phyloP scores from a whole-genome alignment of 2,329 filamentous ascomycete species.

The Aciculosporium take region DNA sequence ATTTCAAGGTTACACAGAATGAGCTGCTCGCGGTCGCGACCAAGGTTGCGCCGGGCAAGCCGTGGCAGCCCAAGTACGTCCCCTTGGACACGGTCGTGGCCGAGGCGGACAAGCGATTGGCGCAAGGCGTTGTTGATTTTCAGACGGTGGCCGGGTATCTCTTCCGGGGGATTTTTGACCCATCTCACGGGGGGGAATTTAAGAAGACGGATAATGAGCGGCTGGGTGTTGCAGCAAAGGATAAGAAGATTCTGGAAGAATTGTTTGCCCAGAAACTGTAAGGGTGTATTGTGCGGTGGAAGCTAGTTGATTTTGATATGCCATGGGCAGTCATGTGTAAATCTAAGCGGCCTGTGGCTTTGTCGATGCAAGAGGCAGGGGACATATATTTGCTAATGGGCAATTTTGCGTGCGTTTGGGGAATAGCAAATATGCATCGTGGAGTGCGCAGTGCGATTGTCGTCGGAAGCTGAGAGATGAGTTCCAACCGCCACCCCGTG shows the following conservation, averaged over 20 bases:
- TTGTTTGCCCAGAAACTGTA: neutral
- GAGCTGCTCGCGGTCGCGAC: constrained; percentile 31
- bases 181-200: neutral
- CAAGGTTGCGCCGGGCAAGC: constrained; percentile 29
- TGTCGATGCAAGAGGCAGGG: too few species aligned
- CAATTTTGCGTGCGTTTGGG: too few species aligned
- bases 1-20: constrained; percentile 30
- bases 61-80: constrained; percentile 29
- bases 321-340: too few species aligned
- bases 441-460: too few species aligned
- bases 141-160: constrained; percentile 21
- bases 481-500: too few species aligned
- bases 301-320: too few species aligned
- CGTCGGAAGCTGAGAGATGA: too few species aligned
- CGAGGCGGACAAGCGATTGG: constrained; percentile 16
- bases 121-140: constrained; percentile 15
- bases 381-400: too few species aligned
- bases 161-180: constrained; percentile 8
- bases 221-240: neutral
- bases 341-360: too few species aligned
- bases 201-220: neutral
- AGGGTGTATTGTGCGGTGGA: too few species aligned
- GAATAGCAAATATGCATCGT: too few species aligned
- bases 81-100: constrained; percentile 16
- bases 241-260: neutral